phyloP scores from a whole-genome alignment of 176 grass and related monocot species.

The Oryza coarctata region DNA sequence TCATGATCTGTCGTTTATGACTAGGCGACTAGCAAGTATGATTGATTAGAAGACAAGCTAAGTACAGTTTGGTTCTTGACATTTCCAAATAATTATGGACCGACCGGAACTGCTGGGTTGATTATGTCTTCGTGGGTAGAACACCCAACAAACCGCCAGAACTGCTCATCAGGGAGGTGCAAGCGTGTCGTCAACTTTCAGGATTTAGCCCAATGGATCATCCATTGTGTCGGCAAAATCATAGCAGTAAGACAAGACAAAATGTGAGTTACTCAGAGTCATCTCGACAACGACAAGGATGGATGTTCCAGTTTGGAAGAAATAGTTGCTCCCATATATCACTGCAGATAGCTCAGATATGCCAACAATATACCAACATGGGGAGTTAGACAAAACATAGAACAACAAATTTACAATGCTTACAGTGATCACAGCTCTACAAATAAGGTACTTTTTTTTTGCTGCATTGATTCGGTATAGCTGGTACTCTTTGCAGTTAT shows the following conservation, averaged over 20 bases:
- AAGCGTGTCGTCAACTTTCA: not conserved
- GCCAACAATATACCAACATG: not conserved
- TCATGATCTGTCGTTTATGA: not conserved
- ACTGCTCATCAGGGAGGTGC: not conserved
- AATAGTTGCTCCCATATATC: not conserved
- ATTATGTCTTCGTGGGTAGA: not conserved
- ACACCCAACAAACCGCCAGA: not conserved
- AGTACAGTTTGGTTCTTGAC: not conserved
- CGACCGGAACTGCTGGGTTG: not conserved
- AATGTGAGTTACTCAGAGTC: not conserved
- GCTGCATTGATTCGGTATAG: slow-evolving; percentile 1
- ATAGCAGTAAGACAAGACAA: not conserved
- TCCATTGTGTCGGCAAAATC: slow-evolving; percentile 4
- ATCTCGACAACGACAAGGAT: not conserved
- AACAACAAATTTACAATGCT: not conserved
- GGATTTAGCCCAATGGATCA: not conserved
- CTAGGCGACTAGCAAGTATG: not conserved
- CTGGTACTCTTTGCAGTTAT: slow-evolving; percentile 17
- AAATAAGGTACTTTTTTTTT: not conserved
- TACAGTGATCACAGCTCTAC: not conserved
- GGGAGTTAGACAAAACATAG: not conserved
- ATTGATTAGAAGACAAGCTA: not conserved
- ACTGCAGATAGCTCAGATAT: not conserved
- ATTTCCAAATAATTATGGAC: not conserved
- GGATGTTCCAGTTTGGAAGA: not conserved